Evolutionary conservation across 352 stramenopile genomes (phyloP), one percentile per base, ranked within the genome.

Genomic region (Phytopythium mirpurense): DNA sequence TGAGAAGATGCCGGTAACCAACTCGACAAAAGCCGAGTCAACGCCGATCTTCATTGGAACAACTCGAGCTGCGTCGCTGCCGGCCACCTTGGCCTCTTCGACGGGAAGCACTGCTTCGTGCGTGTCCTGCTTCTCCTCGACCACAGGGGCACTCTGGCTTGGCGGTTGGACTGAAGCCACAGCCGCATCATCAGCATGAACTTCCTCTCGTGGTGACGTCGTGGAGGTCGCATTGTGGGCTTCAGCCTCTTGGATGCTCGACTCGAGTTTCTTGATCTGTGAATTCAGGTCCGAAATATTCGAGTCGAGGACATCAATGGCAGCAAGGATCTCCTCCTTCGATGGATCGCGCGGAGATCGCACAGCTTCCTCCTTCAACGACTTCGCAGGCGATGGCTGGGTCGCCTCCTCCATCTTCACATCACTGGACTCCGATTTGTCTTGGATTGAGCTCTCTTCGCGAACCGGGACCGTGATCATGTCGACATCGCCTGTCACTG

Each of bases 241-340:
- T n/a, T 83, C 74, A 14, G 67, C 62, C 31, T 65, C 65, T 56
- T 62, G 51, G 41, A 91, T 72, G 10, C 59, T 65, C 29, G 54
- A 63, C 38, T 81, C 64, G 51, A 93, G 57, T 23, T 64, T 44
- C 42, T 70, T 69, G 14, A 95, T 86, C 35, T 91, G 67, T n/a
- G 83, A 75, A 59, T 92, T 90, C 11, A 91, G 55, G 43, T 68
- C 63, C 9, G 66, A 64, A 56, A 93, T 93, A 12, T 72, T 69
- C 0, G 73, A 84, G 56, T 95, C 84, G 12, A 95, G 47, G 32
- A 61, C 41, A 50, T 95, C 84, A 41, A 95, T 95, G 15, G 82
- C 74, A 6, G 63, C 69, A n/a, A 95, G 60, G 62, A 95, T 91
- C 23, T 78, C 65, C 56, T 92, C 81, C 53, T 95, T 95, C 36